These are phyloP conservation scores for Yamadazyma sp. DNA, from an alignment of 805 yeast genomes.

Conservation along the genomic window DNA sequence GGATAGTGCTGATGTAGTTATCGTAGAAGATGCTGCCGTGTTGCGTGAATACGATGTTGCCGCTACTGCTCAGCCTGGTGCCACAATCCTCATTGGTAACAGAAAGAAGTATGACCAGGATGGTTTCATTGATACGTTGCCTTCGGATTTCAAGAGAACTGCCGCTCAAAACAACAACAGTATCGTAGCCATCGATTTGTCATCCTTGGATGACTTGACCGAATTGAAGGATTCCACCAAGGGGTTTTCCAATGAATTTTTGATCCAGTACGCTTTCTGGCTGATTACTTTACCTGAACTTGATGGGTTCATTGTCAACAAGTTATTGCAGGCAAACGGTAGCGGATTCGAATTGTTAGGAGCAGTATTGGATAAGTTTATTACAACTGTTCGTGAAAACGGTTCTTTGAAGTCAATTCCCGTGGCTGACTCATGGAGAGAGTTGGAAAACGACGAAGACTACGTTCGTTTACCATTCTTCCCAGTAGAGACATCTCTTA, in stretches of 20 bases:
- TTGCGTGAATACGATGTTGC: slow-evolving; percentile 61
- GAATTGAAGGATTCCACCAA: slow-evolving; percentile 51
- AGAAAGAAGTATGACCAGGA: slow-evolving; percentile 37
- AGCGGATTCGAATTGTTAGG: slow-evolving; percentile 78
- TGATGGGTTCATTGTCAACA: slow-evolving; percentile 67
- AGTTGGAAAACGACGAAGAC: slow-evolving; percentile 33
- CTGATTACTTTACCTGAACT: slow-evolving; percentile 60
- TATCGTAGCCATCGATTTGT: slow-evolving; percentile 60
- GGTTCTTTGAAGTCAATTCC: slow-evolving; percentile 38
- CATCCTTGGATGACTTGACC: slow-evolving; percentile 62
- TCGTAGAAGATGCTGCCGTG: slow-evolving; percentile 61
- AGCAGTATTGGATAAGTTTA: slow-evolving; percentile 63
- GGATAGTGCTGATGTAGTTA: slow-evolving; percentile 61
- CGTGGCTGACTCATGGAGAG: slow-evolving; percentile 34
- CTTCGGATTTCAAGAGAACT: slow-evolving; percentile 50
- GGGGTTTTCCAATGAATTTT: slow-evolving; percentile 74
- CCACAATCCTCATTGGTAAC: slow-evolving; percentile 51
- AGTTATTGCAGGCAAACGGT: slow-evolving; percentile 78
- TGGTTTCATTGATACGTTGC: slow-evolving; percentile 52
- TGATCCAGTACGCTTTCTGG: slow-evolving; percentile 83
- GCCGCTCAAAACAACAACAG: slow-evolving; percentile 53
- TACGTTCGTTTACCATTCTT: slow-evolving; percentile 44
- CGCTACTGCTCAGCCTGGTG: slow-evolving; percentile 56
- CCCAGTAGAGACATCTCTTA: slow-evolving; percentile 64
- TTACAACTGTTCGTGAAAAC: slow-evolving; percentile 55